These are phyloP conservation scores for Lactarius evosmus DNA, from an alignment of 768 basidiomycete species.

Conservation along the genomic window DNA sequence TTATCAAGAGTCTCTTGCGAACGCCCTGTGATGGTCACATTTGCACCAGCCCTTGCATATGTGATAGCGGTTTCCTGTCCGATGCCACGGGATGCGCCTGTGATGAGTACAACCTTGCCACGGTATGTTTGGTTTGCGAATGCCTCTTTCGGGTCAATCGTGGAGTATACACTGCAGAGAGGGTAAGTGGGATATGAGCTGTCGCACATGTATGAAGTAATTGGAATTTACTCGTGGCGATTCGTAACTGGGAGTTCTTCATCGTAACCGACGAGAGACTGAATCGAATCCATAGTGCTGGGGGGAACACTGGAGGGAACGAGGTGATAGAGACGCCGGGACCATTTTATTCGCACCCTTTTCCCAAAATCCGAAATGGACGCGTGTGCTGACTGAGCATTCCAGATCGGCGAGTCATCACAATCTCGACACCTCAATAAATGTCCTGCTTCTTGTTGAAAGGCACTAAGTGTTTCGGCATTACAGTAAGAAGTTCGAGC, in stretches of 20 bases:
- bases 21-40: conserved; percentile 19
- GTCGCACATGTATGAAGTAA: background rate
- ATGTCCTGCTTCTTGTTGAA: too few species aligned
- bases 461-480: too few species aligned
- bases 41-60: conserved; percentile 21
- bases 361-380: background rate
- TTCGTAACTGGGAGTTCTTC: background rate
- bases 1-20: conserved; percentile 14
- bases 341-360: background rate
- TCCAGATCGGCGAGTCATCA: too few species aligned
- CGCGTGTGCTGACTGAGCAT: too few species aligned
- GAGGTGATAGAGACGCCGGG: background rate
- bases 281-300: background rate
- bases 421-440: too few species aligned
- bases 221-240: background rate
- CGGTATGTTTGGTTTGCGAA: conserved; percentile 14
- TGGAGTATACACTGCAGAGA: background rate
- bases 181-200: background rate
- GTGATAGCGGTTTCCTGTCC: conserved; percentile 20
- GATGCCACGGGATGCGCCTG: conserved; percentile 24
- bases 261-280: background rate
- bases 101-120: conserved; percentile 27
- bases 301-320: background rate
- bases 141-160: background rate
- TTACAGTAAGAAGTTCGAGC: too few species aligned